phyloP scores from a whole-genome alignment of 306 rosid species.

The Rosa rugosa region DNA sequence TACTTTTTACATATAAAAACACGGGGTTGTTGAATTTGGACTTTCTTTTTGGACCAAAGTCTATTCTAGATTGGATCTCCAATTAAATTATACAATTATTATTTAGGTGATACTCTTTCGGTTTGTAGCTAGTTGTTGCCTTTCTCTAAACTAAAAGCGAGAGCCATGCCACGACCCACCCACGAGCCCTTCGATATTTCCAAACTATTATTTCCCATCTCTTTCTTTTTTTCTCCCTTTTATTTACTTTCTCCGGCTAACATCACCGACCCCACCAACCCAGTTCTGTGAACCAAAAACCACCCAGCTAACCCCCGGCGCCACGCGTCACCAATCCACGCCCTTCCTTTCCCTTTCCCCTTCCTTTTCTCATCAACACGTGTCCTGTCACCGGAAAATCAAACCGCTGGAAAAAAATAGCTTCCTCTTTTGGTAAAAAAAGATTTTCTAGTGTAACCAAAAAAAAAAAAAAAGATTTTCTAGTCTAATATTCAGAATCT shows the following conservation, averaged over 20 bases:
- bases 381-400: background rate
- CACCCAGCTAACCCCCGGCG: background rate
- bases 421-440: background rate
- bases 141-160: background rate
- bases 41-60: background rate
- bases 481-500: background rate
- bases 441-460: background rate
- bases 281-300: background rate
- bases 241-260: background rate
- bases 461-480: background rate
- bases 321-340: slow-evolving; percentile 11
- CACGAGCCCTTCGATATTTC: background rate
- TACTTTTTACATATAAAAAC: background rate
- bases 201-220: background rate
- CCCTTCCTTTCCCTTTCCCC: background rate
- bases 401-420: background rate
- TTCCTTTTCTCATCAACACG: background rate
- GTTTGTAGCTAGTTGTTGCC: background rate
- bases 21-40: background rate
- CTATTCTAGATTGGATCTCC: background rate
- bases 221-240: background rate
- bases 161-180: background rate
- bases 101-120: background rate
- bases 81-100: background rate
- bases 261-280: slow-evolving; percentile 24